phyloP scores from a whole-genome alignment of 2,329 filamentous ascomycete species.

The Colletotrichum australisinense region DNA sequence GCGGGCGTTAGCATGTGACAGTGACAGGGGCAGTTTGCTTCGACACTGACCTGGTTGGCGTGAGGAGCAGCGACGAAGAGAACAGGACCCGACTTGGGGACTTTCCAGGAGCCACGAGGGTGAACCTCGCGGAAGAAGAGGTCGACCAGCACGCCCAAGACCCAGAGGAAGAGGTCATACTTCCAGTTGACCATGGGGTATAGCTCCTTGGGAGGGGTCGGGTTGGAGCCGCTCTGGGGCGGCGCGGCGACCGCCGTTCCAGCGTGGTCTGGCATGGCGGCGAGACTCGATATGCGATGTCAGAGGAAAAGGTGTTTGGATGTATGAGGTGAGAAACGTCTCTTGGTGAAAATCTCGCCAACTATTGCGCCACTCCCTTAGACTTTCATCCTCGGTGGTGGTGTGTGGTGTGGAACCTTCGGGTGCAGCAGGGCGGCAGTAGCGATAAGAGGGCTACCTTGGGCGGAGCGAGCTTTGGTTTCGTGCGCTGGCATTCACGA shows the following conservation, averaged over 20 bases:
- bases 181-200: constrained; percentile 79
- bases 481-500: not conserved
- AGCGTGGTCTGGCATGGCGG: constrained; percentile 28
- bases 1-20: constrained; percentile 31
- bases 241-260: constrained; percentile 35
- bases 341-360: constrained; percentile 7
- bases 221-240: constrained; percentile 41
- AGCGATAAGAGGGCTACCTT: not conserved
- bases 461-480: not conserved
- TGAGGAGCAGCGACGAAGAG: constrained; percentile 97
- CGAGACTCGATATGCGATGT: not conserved
- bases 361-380: constrained; percentile 34
- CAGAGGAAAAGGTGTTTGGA: not conserved
- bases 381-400: constrained; percentile 29
- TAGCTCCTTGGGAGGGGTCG: constrained; percentile 60
- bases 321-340: not conserved
- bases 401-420: constrained; percentile 26
- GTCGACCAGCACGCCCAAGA: constrained; percentile 86
- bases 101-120: constrained; percentile 93
- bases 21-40: constrained; percentile 18
- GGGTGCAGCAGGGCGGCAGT: constrained; percentile 10
- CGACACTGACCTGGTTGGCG: constrained; percentile 83
- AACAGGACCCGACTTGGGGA: constrained; percentile 87
- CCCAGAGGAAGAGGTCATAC: constrained; percentile 83
- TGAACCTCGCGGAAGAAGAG: constrained; percentile 99